Base-by-base conservation (phyloP, 371 early-diverging fungal species). In the Saksenaea oblongispora region DNA sequence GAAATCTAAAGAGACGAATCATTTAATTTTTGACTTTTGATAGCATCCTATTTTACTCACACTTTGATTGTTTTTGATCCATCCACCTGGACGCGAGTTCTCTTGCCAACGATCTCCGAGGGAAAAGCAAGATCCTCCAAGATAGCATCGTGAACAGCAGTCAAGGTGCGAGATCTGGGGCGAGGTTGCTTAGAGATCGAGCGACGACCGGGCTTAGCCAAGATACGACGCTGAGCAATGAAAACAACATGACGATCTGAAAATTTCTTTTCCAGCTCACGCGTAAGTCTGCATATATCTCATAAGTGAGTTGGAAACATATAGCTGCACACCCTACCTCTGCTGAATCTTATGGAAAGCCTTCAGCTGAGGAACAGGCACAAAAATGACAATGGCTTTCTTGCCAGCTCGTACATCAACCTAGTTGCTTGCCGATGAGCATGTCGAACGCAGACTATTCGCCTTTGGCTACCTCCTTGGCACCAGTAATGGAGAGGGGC, bases 191-290 rank as follows among this genome's bases (percentile, higher is more conserved):
- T 90, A 67, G 87, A 85, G 74, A 93, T 91, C 69, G 90, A 85
- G 66, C 86, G 86, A 80, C 93, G 93, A 72, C 88, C 84, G 62
- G 95, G 97, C 86, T 92, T 93, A 76, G 89, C 86, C 82, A 96
- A 82, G 82, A 97, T 95, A 79, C 95, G 93, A 71, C 98, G 94
- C 83, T 95, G 93, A 68, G 96, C 97, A 77, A 96, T 82, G 65
- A 97, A 86, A 72, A 97, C 86, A 69, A 97, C 93, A 83, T 97
- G 96, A 74, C 95, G 91, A 84, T 97, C 97, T 68, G 94, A 91
- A 90, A 97, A 95, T 91, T 97, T 97, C 95, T 97, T 97, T 88
- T 97, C 98, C 71, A 97, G 89, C 87, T 97, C 98, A 75, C 97
- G 94, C 71, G 96, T 94, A 61, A 97, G 90, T 65, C 82, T 76